Conservation (phyloP, 331 rosid species). For the Malus hybrid region DNA sequence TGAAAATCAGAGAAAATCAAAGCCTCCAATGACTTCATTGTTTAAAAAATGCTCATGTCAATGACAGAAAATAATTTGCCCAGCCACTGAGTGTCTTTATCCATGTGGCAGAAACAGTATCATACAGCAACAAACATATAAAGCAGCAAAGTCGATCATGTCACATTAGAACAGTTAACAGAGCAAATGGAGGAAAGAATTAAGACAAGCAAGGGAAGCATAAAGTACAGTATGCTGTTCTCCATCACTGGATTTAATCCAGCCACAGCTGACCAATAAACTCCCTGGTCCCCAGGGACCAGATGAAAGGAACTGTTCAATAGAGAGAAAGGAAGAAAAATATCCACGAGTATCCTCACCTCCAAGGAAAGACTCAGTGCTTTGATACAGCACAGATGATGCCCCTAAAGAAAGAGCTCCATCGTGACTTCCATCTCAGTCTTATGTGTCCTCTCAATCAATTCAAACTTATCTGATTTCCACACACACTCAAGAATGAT, state of each 20-base stretch:
- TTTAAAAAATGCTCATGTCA: not conserved
- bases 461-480: constrained; percentile 58
- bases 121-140: not conserved
- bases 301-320: not conserved
- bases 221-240: not conserved
- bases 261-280: not conserved
- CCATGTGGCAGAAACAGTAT: not conserved
- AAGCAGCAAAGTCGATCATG: not conserved
- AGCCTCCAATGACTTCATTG: not conserved
- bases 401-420: constrained; percentile 29
- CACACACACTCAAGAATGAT: constrained; percentile 56
- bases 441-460: constrained; percentile 40
- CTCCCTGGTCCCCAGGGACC: not conserved
- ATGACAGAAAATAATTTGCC: not conserved
- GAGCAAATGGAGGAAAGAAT: not conserved
- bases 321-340: not conserved
- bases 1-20: not conserved
- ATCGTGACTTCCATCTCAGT: constrained; percentile 25
- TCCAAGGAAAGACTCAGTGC: constrained; percentile 39
- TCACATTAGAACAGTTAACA: not conserved
- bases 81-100: not conserved
- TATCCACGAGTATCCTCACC: constrained; percentile 36
- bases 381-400: constrained; percentile 42
- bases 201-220: not conserved
- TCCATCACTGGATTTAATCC: not conserved